Evolutionary conservation across 768 basidiomycete species (phyloP), one percentile per base, ranked within the genome.

Genomic region (Neoboletus subvelutipes): DNA sequence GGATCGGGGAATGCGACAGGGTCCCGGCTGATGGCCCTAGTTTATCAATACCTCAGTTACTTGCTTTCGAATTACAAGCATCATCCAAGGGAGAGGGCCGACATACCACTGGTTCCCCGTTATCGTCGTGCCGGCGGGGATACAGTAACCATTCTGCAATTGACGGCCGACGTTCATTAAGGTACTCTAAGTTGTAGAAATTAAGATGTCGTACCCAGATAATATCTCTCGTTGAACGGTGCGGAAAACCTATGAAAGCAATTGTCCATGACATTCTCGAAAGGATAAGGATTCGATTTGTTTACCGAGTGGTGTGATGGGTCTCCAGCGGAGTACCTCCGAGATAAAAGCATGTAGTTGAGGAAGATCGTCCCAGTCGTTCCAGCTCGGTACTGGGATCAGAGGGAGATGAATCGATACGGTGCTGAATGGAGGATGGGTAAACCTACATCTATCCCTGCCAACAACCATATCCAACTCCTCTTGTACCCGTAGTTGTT

Each of bases 181-280:
- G n/a, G n/a, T n/a, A n/a, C n/a, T n/a, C n/a, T n/a, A n/a, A n/a
- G n/a, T n/a, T n/a, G n/a, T n/a, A n/a, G n/a, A n/a, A n/a, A n/a
- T n/a, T n/a, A 13, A 37, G 5, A 11, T 7, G 4, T 18, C 54
- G 8, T 31, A 84, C 84, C 81, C 83, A 89, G 22, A 82, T 67
- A 28, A 89, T 78, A 54, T 88, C 86, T 50, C 78, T 80, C 0
- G 84, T 88, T 0, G 85, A 79, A 42, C 80, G 80, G 60, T 90
- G 87, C 0, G 83, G 72, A 51, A 87, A 80, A 1, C 86, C 67
- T 68, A 18, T n/a, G 3, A 18, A 31, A 34, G 8, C 2, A 3
- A 34, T 46, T 4, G 31, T 28, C 4, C 5, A n/a, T 20, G 18
- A 8, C 33, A 22, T 26, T 34, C 18, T 34, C 24, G n/a, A n/a